Evolutionary conservation across 2,329 filamentous ascomycete species (phyloP).

Genomic region (Neofusicoccum kwambonambiense): DNA sequence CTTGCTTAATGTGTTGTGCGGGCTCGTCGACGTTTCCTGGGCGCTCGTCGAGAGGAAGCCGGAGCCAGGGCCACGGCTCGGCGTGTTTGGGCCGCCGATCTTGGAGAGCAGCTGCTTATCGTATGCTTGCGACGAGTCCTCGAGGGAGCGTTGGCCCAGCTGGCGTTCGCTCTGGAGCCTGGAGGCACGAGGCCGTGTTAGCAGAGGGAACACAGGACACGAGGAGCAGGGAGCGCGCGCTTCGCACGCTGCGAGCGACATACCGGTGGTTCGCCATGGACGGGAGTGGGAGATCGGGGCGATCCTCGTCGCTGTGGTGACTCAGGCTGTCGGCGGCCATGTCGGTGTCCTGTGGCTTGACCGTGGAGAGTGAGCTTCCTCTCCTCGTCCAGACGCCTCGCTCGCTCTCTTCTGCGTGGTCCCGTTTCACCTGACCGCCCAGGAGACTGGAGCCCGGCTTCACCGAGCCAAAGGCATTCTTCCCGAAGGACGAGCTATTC

Average conservation of each 20-base stretch:
- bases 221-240: not conserved
- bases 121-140: constrained; percentile 61
- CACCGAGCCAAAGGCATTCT: constrained; percentile 42
- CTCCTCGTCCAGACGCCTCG: constrained; percentile 32
- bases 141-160: constrained; percentile 57
- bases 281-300: constrained; percentile 32
- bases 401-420: constrained; percentile 27
- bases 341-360: constrained; percentile 36
- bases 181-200: constrained; percentile 15
- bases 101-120: constrained; percentile 62
- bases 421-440: constrained; percentile 28
- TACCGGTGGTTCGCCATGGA: constrained; percentile 46
- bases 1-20: constrained; percentile 40
- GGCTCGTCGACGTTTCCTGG: constrained; percentile 35
- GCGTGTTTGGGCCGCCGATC: constrained; percentile 60
- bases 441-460: constrained; percentile 50
- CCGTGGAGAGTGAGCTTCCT: constrained; percentile 40
- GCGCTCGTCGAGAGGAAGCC: constrained; percentile 31
- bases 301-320: constrained; percentile 38
- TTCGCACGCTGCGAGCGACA: not conserved
- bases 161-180: constrained; percentile 61
- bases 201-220: not conserved
- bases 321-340: constrained; percentile 35
- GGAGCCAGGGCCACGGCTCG: constrained; percentile 43
- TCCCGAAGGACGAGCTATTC: constrained; percentile 48